Base-by-base conservation (phyloP, 1,139 yeast species). In the Yamadazyma oceani region DNA sequence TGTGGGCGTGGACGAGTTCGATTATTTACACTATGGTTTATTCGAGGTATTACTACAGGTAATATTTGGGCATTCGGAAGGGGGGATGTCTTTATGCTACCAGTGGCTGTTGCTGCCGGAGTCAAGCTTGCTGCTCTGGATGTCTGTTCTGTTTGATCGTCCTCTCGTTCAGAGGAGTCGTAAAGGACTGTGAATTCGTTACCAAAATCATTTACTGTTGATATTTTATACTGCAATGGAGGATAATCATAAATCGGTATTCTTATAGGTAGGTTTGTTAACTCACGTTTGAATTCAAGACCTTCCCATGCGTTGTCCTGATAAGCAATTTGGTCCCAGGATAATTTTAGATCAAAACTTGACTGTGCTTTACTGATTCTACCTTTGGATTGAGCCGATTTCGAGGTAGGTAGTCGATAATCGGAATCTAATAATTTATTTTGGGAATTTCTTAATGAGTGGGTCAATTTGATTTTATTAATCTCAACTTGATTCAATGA, bases 341-440 rank as follows among this genome's bases (percentile, higher is more conserved):
- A n/a, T n/a, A n/a, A n/a, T n/a, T n/a, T n/a, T n/a, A n/a, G n/a
- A n/a, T n/a, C n/a, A n/a, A n/a, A n/a, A 19, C 21, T 19, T 6
- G 21, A 5, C 21, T 19, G 5, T 5, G 16, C 16, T 26, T 26
- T 26, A n/a, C 16, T n/a, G 14, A n/a, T 14, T 16, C 5, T n/a
- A 12, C 16, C 28, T 5, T 5, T 12, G 8, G 11, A 6, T 9
- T 9, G 4, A 4, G 4, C 21, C 9, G 19, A 9, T 13, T 29
- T 47, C 27, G 62, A 52, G 2, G 66, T 53, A 1, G 68, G 68
- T 40, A 62, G 49, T 32, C 66, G 38, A 48, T 60, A 60, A 31
- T 60, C 50, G 25, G 48, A 57, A 37, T 50, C 51, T 32, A 62
- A 46, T 23, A 62, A 41, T 38, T 56, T 60, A 44, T 62, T 62